These are phyloP conservation scores for Plantago coronopus DNA, from an alignment of 305 asterid genomes.

Conservation along the genomic window DNA sequence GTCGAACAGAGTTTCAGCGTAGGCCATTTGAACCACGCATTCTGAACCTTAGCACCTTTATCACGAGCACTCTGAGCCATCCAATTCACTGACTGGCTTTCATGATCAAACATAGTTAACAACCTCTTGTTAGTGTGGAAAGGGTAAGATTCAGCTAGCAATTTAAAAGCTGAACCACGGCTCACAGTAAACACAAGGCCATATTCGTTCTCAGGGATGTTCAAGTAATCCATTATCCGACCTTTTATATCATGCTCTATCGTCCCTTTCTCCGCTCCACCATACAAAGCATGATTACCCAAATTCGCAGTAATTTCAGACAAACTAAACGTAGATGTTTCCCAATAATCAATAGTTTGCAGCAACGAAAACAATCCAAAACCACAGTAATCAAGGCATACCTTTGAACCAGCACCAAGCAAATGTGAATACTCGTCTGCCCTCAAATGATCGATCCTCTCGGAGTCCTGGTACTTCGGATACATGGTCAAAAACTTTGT, in stretches of 20 bases:
- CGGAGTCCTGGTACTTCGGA: conserved; percentile 73
- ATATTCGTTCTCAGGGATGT: conserved; percentile 88
- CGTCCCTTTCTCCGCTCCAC: conserved; percentile 82
- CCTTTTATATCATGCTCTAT: conserved; percentile 80
- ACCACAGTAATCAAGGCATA: conserved; percentile 93
- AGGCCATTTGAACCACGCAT: conserved; percentile 98
- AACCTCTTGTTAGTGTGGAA: conserved; percentile 76
- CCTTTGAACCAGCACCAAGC: conserved; percentile 53
- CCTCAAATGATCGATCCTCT: conserved; percentile 80
- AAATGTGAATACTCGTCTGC: conserved; percentile 79
- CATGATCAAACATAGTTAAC: conserved; percentile 96
- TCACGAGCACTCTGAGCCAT: conserved; percentile 89
- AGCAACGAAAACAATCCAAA: conserved; percentile 87
- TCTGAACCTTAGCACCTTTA: conserved; percentile 88
- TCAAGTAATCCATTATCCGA: conserved; percentile 86
- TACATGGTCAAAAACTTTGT: conserved; percentile 83
- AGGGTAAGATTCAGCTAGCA: conserved; percentile 93
- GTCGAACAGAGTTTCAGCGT: conserved; percentile 87
- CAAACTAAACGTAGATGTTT: conserved; percentile 77
- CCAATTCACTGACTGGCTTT: conserved; percentile 91
- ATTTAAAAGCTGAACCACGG: conserved; percentile 86
- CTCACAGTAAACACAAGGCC: conserved; percentile 96
- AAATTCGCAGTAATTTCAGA: conserved; percentile 92
- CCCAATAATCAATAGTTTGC: conserved; percentile 87
- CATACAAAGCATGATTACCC: conserved; percentile 89